These are phyloP conservation scores for Xylaria sp. DNA, from an alignment of 2,329 filamentous ascomycete genomes.

Conservation along the genomic window DNA sequence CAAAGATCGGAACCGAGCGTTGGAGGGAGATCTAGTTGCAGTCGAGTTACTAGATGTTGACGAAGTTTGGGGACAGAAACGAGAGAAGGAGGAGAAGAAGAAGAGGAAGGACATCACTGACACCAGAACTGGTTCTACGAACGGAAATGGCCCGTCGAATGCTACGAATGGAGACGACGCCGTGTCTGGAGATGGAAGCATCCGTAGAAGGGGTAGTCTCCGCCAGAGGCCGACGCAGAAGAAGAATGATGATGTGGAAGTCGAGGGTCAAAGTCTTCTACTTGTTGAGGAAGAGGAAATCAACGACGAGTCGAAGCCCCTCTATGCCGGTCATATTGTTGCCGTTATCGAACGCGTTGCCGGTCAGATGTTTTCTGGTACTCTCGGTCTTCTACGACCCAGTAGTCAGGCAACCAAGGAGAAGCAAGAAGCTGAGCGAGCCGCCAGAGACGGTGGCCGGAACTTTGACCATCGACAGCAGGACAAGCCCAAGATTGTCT, in stretches of 20 bases:
- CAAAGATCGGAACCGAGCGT: slow-evolving; percentile 94
- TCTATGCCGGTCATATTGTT: slow-evolving; percentile 95
- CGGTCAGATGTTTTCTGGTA: slow-evolving; percentile 98
- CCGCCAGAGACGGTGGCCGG: slow-evolving; percentile 77
- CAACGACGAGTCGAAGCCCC: slow-evolving; percentile 93
- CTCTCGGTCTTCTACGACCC: slow-evolving; percentile 84
- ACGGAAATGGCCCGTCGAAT: slow-evolving; percentile 61
- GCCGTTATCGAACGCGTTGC: slow-evolving; percentile 95
- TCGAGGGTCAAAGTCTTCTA: slow-evolving; percentile 93
- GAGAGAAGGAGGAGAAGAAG: slow-evolving; percentile 99
- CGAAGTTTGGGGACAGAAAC: slow-evolving; percentile 97
- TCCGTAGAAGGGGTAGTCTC: slow-evolving; percentile 88
- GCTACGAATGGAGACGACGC: slow-evolving; percentile 57
- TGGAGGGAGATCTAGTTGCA: slow-evolving; percentile 93
- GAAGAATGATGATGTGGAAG: slow-evolving; percentile 99
- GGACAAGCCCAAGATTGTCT: slow-evolving; percentile 99
- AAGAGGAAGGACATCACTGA: slow-evolving; percentile 99
- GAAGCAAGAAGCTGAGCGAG: slow-evolving; percentile 95
- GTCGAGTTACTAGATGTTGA: slow-evolving; percentile 96
- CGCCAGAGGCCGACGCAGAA: slow-evolving; percentile 97
- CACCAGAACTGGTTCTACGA: slow-evolving; percentile 71
- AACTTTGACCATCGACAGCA: slow-evolving; percentile 77
- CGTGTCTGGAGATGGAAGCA: slow-evolving; percentile 67
- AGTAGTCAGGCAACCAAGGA: slow-evolving; percentile 99
- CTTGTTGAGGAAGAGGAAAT: slow-evolving; percentile 98